Conservation (phyloP, 164 flowering plant genomes). For the Annona squamosa region DNA sequence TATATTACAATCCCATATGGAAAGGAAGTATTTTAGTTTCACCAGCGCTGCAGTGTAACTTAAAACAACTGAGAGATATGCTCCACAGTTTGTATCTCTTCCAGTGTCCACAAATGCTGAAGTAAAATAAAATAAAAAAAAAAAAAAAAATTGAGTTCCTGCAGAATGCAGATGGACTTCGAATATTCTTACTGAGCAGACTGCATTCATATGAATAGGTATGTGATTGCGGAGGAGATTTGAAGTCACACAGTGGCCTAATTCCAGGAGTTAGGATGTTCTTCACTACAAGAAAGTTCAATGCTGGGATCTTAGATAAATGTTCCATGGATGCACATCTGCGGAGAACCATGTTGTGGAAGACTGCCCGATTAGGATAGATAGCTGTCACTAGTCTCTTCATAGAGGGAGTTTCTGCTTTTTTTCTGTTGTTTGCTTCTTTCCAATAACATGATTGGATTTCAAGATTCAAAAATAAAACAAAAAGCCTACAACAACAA, state of each 20-base stretch:
- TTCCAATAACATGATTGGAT: too few species aligned
- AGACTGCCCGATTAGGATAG: not conserved
- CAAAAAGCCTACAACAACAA: too few species aligned
- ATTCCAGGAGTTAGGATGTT: not conserved
- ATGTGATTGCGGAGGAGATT: not conserved
- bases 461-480: too few species aligned
- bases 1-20: not conserved
- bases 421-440: not conserved
- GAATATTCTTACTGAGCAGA: too few species aligned
- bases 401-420: not conserved
- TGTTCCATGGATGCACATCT: not conserved
- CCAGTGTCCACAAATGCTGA: too few species aligned
- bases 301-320: not conserved
- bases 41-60: too few species aligned
- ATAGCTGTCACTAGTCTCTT: not conserved
- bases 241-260: not conserved
- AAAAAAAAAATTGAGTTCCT: too few species aligned
- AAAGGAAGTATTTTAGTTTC: too few species aligned
- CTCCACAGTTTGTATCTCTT: too few species aligned
- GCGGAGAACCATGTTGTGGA: not conserved
- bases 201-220: not conserved
- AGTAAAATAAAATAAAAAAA: too few species aligned
- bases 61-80: too few species aligned
- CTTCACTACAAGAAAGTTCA: not conserved
- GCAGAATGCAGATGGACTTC: too few species aligned